Evolutionary conservation across 2,329 filamentous ascomycete genomes (phyloP), one percentile per base, ranked within the genome.

Genomic region (Trichoderma afroharzianum): DNA sequence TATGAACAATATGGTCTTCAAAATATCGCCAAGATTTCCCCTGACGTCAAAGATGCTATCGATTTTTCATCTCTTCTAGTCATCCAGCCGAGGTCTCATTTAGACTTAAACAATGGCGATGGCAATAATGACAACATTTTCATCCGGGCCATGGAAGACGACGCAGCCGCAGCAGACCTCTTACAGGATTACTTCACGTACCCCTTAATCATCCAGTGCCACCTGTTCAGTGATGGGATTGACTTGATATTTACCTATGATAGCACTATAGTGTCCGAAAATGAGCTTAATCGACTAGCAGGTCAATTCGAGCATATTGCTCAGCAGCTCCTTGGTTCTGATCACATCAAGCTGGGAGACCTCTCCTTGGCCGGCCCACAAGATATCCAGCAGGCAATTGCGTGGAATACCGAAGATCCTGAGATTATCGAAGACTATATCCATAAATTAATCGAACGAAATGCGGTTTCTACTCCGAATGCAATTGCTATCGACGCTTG

Each of bases 361-460:
- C 18, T 72, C 24, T 69, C 70, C 15, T 30, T 69, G 8, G 57
- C 43, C 2, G 47, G 61, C 5, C 50, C 43, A 9, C 50, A 64
- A 28, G 68, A 71, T 11, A 12, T 71, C 11, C 30, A 32, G 8
- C 47, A 64, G 14, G 68, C 32, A 3, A 32, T 57, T 33, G 32
- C 33, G 0, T 71, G 55, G 50, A 71, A 71, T 11, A 36, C 53
- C 1, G 55, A 61, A 21, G 7, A 58, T 9, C 70, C 70, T 7
- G 63, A 71, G 11, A 39, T 68, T 8, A 36, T 71, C 24, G 63
- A 71, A 33, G 50, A 71, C 12, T 71, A 36, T 15, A 43, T 68
- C 2, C 70, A 71, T 30, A 47, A 26, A 1, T 9, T 71, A 11
- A 18, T 71, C 21, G 63, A 33, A 83, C 83, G 3, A 80, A 80